Percentiles rank a stretch among this genome's conserved stretches.
These are phyloP conservation scores for Cyanodermella asteris DNA, from an alignment of 2,329 filamentous ascomycete species.

Conservation along the genomic window DNA sequence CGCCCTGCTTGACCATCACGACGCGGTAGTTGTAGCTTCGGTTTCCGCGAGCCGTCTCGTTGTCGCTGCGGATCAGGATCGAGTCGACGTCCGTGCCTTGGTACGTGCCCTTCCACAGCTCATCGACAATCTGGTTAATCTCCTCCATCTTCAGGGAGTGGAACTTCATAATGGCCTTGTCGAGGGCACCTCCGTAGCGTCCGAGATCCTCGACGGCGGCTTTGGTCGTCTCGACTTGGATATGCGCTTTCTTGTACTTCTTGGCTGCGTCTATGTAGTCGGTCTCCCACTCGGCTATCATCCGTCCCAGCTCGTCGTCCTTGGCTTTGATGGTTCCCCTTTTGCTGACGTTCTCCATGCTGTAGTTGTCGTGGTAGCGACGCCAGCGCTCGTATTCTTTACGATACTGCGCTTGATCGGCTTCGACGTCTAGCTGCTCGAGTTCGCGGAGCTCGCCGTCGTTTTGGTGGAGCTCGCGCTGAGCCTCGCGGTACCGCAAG, in stretches of 20 bases:
- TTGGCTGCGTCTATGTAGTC: slow-evolving; percentile 66
- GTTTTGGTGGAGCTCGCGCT: slow-evolving; percentile 45
- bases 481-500: slow-evolving; percentile 58
- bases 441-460: slow-evolving; percentile 50
- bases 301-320: slow-evolving; percentile 52
- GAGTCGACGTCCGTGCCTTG: slow-evolving; percentile 94
- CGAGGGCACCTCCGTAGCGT: slow-evolving; percentile 62
- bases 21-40: slow-evolving; percentile 92
- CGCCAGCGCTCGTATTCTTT: slow-evolving; percentile 47
- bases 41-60: slow-evolving; percentile 51
- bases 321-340: slow-evolving; percentile 65
- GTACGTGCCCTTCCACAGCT: slow-evolving; percentile 95
- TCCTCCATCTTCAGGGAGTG: slow-evolving; percentile 96
- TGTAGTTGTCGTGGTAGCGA: slow-evolving; percentile 42
- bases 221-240: slow-evolving; percentile 77
- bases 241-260: slow-evolving; percentile 70
- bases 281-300: slow-evolving; percentile 60
- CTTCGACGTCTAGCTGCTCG: slow-evolving; percentile 56
- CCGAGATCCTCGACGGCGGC: slow-evolving; percentile 79
- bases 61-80: slow-evolving; percentile 83
- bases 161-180: slow-evolving; percentile 94
- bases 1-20: slow-evolving; percentile 92
- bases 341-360: slow-evolving; percentile 50
- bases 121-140: slow-evolving; percentile 82
- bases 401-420: slow-evolving; percentile 56